Evolutionary conservation across 805 yeast species (phyloP).

Genomic region (Alloascoidea africana): DNA sequence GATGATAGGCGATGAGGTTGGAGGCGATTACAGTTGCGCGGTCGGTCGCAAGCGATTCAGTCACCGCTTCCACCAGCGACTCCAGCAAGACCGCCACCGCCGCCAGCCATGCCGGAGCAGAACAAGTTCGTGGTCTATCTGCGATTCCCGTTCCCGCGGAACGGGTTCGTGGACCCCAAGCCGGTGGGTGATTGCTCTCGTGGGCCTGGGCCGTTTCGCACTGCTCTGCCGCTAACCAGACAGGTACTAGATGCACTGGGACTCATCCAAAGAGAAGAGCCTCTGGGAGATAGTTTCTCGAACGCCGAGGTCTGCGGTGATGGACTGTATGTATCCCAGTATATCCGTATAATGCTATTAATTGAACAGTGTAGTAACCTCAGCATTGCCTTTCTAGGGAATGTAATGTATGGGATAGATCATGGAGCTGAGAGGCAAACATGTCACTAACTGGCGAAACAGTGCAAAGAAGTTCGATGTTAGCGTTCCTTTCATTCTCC

Average conservation of each 20-base stretch:
- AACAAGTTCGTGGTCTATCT: conserved; percentile 25
- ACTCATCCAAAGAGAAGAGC: conserved; percentile 14
- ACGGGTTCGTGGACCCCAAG: conserved; percentile 25
- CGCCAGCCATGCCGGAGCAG: not conserved
- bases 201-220: too few species aligned
- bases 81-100: not conserved
- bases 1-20: not conserved
- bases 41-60: conserved; percentile 1
- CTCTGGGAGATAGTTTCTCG: conserved; percentile 19
- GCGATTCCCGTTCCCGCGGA: conserved; percentile 25
- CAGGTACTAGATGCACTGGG: conserved; percentile 19
- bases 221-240: not conserved
- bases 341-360: not conserved
- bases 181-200: conserved; percentile 9
- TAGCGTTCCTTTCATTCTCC: conserved; percentile 19
- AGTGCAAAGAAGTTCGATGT: conserved; percentile 20
- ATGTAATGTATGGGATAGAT: conserved; percentile 6
- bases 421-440: conserved; percentile 17
- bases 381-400: conserved; percentile 4
- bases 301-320: conserved; percentile 17
- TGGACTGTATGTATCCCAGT: conserved; percentile 14
- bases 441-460: conserved; percentile 16
- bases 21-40: not conserved
- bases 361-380: too few species aligned
- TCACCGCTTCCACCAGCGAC: not conserved